Evolutionary conservation across 148 eudicot genomes (phyloP), one percentile per base, ranked within the genome.

Genomic region (Selenicereus undatus): DNA sequence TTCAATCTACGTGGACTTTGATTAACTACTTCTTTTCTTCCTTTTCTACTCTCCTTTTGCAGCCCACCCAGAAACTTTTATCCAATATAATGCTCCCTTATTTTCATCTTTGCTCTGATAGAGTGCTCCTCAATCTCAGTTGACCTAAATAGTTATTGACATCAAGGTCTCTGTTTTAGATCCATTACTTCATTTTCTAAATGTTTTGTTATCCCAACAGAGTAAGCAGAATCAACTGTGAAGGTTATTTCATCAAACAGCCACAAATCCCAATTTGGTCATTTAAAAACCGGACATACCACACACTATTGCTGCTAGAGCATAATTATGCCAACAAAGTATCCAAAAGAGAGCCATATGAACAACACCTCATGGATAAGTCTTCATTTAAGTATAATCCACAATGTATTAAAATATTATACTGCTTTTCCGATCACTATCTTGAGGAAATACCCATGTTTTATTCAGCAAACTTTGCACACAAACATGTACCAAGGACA

Each of bases 81-180:
- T 11, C 12, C 52, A 48, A 10, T 48, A 48, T 11, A 48, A 12
- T 48, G 12, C 1, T 48, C 52, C 52, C 52, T 11, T 48, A 8
- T 4, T 48, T 48, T 48, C 52, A 48, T 8, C n/a, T 0, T 42
- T 78, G n/a, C 71, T 65, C 9, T 26, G 60, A 26, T 60, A 51
- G 64, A 79, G 36, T 30, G 68, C 68, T 78, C 76, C 52, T 50
- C 62, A 30, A 52, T 76, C n/a, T 78, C 3, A 11, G 45, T 32
- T 30, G 65, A 24, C 54, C 52, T 42, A 73, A 51, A 52, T 51
- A 35, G 22, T 29, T 60, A 74, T 32, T 71, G 21, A 30, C 52
- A 22, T 32, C 39, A 13, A 10, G 8, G 35, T 42, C 4, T 69
- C 45, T 50, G 16, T 17, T 78, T 22, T 4, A 8, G 74, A 22